Evolutionary conservation across 1,139 yeast genomes (phyloP), one percentile per base, ranked within the genome.

Genomic region (Candida sojae): DNA sequence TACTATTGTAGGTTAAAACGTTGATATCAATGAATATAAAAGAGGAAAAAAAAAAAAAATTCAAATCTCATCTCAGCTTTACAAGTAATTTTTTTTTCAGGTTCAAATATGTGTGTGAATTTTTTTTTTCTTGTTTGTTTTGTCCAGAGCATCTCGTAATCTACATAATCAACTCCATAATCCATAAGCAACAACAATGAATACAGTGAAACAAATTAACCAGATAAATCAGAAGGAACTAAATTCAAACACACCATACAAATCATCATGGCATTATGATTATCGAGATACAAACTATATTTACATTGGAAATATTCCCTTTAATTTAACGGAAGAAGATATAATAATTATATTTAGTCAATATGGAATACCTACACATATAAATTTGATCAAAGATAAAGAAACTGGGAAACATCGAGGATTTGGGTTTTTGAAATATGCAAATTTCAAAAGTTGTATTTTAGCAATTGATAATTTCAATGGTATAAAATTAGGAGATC

Each of bases 201-300:
- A 75, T 54, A 63, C 73, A 11, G 72, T 77, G 33, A 67, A 68
- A 48, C 77, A 80, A 52, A 82, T 86, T 32, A 79, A 83, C 57
- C 73, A 73, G 45, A 77, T 90, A 45, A 90, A 85, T 60, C 82
- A 82, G 48, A 75, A 74, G 51, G 98, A 92, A 61, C 71, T 92
- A 26, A 79, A 75, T 21, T 69, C 70, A 13, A 84, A 85, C n/a
- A 78, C 83, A 0, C 64, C 84, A 0, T 77, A 78, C 39, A 70
- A 74, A 6, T 88, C 87, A 0, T 89, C 97, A 9, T 92, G 98
- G 98, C 98, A 92, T 61, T 77, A 83, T 55, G 96, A 92, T 55
- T 90, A 85, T 61, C 72, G 74, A 31, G 93, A 90, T 55, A 81
- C 95, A 0, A 63, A 71, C n/a, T 73, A 72, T 51, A 62, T 74